A percentile compares a stretch with the other conserved stretches of the same genome.
Conservation (phyloP, 2,329 filamentous ascomycete genomes). For the Cercospora sesami region DNA sequence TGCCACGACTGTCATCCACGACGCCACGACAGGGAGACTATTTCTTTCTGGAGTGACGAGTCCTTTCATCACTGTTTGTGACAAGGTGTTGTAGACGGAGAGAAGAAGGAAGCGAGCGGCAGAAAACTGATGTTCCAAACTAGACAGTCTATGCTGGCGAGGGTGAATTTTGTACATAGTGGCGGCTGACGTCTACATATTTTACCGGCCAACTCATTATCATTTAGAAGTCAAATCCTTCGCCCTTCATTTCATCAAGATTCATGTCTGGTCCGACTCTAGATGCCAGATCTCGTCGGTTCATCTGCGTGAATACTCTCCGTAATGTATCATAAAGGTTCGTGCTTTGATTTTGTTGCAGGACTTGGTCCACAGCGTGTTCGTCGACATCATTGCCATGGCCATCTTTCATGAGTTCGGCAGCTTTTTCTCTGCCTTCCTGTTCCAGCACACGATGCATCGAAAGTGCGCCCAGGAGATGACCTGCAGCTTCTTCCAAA, state of each 20-base stretch:
- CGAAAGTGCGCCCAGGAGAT: constrained; percentile 83
- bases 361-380: constrained; percentile 78
- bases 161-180: not conserved
- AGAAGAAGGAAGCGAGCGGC: not conserved
- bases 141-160: not conserved
- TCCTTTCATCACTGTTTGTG: constrained; percentile 30
- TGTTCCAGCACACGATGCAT: constrained; percentile 95
- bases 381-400: constrained; percentile 58
- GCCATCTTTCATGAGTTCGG: constrained; percentile 71
- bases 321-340: constrained; percentile 94
- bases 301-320: constrained; percentile 96
- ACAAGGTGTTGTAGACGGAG: constrained; percentile 9
- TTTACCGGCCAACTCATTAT: not conserved
- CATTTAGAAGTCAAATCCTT: constrained; percentile 74
- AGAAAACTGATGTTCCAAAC: not conserved
- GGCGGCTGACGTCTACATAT: not conserved
- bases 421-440: constrained; percentile 77
- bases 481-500: constrained; percentile 86
- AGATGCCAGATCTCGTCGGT: constrained; percentile 80
- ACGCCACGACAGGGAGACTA: constrained; percentile 26
- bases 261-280: constrained; percentile 87
- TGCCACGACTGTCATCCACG: constrained; percentile 28
- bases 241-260: constrained; percentile 80
- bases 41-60: constrained; percentile 25
- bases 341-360: constrained; percentile 92